Evolutionary conservation across 2,329 filamentous ascomycete species (phyloP).

Genomic region (Mycosphaerella arachidis): DNA sequence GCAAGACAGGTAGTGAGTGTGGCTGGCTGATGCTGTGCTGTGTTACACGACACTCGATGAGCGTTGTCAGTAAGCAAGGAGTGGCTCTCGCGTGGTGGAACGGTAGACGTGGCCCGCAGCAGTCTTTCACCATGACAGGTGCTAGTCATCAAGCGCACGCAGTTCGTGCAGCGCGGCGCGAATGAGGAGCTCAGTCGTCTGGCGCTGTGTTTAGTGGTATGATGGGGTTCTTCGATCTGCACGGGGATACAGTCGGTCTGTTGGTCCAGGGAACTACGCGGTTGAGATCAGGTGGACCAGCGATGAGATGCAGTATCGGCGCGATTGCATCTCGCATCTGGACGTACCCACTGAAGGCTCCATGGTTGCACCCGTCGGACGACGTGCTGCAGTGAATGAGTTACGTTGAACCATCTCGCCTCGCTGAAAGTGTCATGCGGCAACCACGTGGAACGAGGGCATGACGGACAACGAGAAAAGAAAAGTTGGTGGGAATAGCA

Average conservation of each 20-base stretch:
- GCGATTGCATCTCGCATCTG: not conserved
- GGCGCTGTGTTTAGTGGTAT: not conserved
- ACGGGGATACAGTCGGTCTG: not conserved
- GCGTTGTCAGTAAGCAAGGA: conserved; percentile 6
- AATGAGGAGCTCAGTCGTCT: not conserved
- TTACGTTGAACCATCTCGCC: not conserved
- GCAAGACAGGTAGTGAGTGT: not conserved
- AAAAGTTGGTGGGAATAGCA: not conserved
- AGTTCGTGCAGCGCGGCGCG: not conserved
- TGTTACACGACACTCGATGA: conserved; percentile 4
- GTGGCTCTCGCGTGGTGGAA: not conserved
- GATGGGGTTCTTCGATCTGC: not conserved
- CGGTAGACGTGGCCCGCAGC: not conserved
- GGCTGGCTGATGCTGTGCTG: not conserved
- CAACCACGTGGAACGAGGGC: not conserved
- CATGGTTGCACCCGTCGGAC: no score
- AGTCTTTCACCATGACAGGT: not conserved
- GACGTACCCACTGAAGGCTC: not conserved
- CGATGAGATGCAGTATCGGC: no score
- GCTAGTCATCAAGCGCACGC: not conserved
- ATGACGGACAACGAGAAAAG: not conserved
- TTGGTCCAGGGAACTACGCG: not conserved
- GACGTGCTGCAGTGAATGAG: not conserved
- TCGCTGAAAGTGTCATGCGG: not conserved
- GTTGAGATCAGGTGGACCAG: no score